Conservation (phyloP, 306 rosid genomes). For the Cucurbita argyrosperma region DNA sequence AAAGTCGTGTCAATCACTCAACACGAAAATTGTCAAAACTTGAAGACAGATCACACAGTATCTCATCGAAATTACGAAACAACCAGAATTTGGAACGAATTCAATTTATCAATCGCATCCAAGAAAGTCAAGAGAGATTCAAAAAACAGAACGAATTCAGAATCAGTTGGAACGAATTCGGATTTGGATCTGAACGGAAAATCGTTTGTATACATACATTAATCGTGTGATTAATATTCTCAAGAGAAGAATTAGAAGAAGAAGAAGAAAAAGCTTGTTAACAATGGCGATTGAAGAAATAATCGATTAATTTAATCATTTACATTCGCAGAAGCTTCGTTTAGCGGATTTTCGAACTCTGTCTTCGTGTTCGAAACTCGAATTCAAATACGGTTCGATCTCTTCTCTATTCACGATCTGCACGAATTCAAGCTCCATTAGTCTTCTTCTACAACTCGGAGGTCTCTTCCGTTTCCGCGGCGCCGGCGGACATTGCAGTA, state of each 20-base stretch:
- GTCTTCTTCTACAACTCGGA: constrained; percentile 27
- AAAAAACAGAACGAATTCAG: neutral
- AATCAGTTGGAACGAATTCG: no score
- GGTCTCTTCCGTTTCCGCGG: constrained; percentile 22
- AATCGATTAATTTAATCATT: constrained; percentile 8
- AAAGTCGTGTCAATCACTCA: constrained; percentile 36
- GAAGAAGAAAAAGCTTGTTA: neutral
- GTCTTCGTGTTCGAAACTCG: constrained; percentile 15
- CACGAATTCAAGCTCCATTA: constrained; percentile 31
- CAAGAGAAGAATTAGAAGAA: neutral
- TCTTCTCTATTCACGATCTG: constrained; percentile 28
- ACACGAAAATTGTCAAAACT: constrained; percentile 14
- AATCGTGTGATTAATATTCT: neutral
- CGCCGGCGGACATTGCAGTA: constrained; percentile 7
- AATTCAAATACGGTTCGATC: constrained; percentile 27
- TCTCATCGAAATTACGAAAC: constrained; percentile 6
- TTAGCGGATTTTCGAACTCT: constrained; percentile 6
- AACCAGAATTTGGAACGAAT: neutral
- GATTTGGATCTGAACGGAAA: neutral
- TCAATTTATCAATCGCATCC: neutral
- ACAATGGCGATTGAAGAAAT: neutral
- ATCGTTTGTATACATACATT: neutral
- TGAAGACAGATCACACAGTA: constrained; percentile 16
- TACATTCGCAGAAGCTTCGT: constrained; percentile 28
- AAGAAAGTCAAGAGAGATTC: neutral